Base-by-base conservation (phyloP, 768 basidiomycete genomes). In the Boletus rubroflammeus region DNA sequence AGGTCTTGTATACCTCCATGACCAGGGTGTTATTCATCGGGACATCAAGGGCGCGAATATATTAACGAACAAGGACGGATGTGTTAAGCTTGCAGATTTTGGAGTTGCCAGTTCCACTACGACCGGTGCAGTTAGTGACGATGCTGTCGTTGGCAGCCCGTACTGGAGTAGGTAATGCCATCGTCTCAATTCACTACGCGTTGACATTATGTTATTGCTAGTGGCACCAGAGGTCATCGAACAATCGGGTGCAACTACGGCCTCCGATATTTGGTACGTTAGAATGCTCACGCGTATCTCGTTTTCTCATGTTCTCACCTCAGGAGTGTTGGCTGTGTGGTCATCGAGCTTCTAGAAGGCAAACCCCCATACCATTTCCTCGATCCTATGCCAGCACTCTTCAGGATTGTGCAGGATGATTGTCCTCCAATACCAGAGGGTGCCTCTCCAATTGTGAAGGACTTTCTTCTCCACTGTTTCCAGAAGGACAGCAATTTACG, bases 11-110 rank as follows among this genome's bases (percentile, higher is more conserved):
- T 99, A 99, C 69, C 84, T 99, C 19, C 97, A 99, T 67, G 96
- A 98, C 61, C 96, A 98, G 76, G 97, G 97, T 77, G 97, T 99
- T 57, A 98, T 99, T 62, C 97, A 99, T 70, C 82, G 97, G 31
- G 97, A 99, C 65, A 98, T 99, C 76, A 99, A 99, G 70, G 97
- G 97, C 34, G 96, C 97, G 14, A 99, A 99, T 61, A 97, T 99
- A 66, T 78, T 99, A 42, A 98, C 97, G 19, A 98, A 97, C 69
- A 99, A 99, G 74, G 96, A 98, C 74, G 97, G 97, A 7, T 89
- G 87, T 21, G 95, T 99, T 55, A 99, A 98, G 72, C 80, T 99
- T n/a, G 97, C 97, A 13, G 97, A 99, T 72, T 99, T 99, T 66
- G 97, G 97, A 47, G 97, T 99, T 19, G 93, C 94, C 11, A 88